Evolutionary conservation across 2,329 filamentous ascomycete genomes (phyloP).

Genomic region (Fonsecaea pugnacius): DNA sequence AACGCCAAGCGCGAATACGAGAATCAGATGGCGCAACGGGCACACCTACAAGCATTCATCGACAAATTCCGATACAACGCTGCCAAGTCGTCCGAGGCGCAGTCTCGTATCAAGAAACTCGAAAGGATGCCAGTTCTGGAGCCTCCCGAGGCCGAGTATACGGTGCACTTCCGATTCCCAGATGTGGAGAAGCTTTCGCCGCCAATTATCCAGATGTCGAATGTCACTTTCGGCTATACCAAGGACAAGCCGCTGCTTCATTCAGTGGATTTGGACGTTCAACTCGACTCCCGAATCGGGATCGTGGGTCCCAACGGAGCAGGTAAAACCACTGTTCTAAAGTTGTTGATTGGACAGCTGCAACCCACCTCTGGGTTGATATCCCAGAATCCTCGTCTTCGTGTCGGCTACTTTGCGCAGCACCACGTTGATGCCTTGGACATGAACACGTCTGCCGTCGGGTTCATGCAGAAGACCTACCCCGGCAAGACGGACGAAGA

Average conservation of each 20-base stretch:
- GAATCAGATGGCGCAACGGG: conserved; percentile 92
- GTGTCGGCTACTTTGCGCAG: conserved; percentile 96
- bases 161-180: conserved; percentile 94
- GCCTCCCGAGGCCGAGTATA: conserved; percentile 89
- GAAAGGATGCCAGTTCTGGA: conserved; percentile 95
- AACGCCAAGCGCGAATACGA: conserved; percentile 96
- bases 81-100: conserved; percentile 96
- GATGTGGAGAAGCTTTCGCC: conserved; percentile 97
- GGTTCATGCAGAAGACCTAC: conserved; percentile 93
- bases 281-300: conserved; percentile 95
- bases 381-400: conserved; percentile 82
- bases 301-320: conserved; percentile 99
- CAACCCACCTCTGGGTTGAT: conserved; percentile 78
- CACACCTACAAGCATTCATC: conserved; percentile 96
- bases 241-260: conserved; percentile 77
- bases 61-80: conserved; percentile 99
- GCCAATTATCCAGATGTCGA: conserved; percentile 96
- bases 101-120: conserved; percentile 98
- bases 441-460: conserved; percentile 83
- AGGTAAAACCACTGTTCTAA: conserved; percentile 97
- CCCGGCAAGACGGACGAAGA: conserved; percentile 93
- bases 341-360: conserved; percentile 90
- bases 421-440: conserved; percentile 98
- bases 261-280: conserved; percentile 92
- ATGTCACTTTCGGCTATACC: conserved; percentile 86